phyloP scores from a whole-genome alignment of 2,329 filamentous ascomycete genomes.

The Metarhizium sp. region DNA sequence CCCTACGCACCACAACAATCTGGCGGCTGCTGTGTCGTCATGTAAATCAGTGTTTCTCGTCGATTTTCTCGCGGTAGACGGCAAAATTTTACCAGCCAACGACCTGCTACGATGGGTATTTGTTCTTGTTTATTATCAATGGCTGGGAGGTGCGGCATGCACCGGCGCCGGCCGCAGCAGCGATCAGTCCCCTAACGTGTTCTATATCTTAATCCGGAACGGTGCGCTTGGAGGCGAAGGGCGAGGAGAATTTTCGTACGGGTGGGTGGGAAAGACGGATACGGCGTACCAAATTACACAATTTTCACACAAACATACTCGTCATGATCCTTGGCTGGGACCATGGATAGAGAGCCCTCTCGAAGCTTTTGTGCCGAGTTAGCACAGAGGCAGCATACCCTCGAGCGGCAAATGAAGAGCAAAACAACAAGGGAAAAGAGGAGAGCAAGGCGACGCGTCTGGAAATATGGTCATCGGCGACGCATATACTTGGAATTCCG shows the following conservation, averaged over 20 bases:
- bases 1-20: constrained; percentile 96
- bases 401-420: neutral
- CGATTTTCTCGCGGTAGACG: constrained; percentile 3
- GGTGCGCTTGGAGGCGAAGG: neutral
- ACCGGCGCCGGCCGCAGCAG: neutral
- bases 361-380: neutral
- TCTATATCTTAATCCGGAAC: constrained; percentile 4
- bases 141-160: neutral
- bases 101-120: constrained; percentile 5
- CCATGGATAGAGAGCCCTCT: neutral
- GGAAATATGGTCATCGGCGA: neutral
- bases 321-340: constrained; percentile 2
- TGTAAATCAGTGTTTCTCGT: constrained; percentile 45
- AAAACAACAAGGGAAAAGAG: neutral
- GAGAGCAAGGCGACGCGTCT: neutral
- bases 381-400: neutral
- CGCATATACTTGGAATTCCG: neutral
- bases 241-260: neutral
- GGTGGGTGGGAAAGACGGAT: neutral
- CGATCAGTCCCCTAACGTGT: constrained; percentile 2
- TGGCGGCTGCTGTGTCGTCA: constrained; percentile 87
- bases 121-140: constrained; percentile 3
- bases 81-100: constrained; percentile 3
- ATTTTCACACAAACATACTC: neutral
- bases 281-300: constrained; percentile 1